phyloP scores from a whole-genome alignment of 169 alveolate species.

The Eimeria necatrix region DNA sequence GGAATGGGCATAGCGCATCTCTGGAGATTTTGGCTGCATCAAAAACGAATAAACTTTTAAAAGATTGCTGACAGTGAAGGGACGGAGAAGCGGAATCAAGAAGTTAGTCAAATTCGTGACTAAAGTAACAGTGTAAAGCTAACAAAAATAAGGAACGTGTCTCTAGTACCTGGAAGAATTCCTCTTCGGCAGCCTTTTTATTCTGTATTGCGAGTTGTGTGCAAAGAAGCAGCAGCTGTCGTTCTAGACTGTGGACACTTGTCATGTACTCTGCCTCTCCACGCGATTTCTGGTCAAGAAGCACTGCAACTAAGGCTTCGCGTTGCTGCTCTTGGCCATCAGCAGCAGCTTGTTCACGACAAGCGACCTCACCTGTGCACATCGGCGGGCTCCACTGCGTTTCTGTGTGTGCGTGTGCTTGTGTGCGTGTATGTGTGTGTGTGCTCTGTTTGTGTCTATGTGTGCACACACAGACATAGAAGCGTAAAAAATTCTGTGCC shows the following conservation, averaged over 20 bases:
- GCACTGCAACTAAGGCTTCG: constrained; percentile 29
- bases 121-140: no score
- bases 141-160: no score
- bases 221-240: constrained; percentile 63
- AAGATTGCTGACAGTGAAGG: no score
- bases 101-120: neutral
- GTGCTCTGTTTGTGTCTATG: no score
- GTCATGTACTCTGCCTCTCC: constrained; percentile 63
- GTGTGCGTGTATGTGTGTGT: no score
- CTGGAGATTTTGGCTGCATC: neutral
- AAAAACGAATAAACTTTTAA: neutral
- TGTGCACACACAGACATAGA: no score
- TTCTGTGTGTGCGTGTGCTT: no score
- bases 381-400: neutral
- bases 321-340: constrained; percentile 67
- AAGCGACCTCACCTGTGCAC: constrained; percentile 37
- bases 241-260: constrained; percentile 62
- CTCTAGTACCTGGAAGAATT: constrained; percentile 32
- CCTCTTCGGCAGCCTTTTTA: constrained; percentile 51
- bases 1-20: neutral
- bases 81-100: no score
- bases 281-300: constrained; percentile 59
- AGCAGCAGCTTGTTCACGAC: constrained; percentile 12
- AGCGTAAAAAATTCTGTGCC: no score
- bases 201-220: constrained; percentile 58